Conservation (phyloP, 2,329 filamentous ascomycete genomes). For the Hymenoscyphus fructigenus region DNA sequence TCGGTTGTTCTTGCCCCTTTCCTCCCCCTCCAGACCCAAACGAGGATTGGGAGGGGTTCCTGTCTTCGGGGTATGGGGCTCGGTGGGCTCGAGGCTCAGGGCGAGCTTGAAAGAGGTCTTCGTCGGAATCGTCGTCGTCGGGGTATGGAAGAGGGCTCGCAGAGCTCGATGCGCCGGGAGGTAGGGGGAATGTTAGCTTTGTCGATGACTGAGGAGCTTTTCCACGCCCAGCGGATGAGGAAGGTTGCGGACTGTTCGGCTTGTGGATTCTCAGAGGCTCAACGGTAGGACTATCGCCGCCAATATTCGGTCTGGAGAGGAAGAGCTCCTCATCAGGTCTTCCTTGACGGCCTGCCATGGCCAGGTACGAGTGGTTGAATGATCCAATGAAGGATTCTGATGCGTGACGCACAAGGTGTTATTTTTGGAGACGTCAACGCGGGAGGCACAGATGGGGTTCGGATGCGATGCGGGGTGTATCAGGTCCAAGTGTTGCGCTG, state of each 20-base stretch:
- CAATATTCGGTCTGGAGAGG: constrained; percentile 50
- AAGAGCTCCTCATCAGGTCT: constrained; percentile 82
- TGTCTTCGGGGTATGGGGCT: constrained; percentile 38
- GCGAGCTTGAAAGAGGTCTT: constrained; percentile 32
- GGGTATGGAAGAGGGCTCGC: constrained; percentile 70
- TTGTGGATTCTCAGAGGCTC: constrained; percentile 86
- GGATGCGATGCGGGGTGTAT: constrained; percentile 4
- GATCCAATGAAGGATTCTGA: constrained; percentile 27
- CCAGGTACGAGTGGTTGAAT: constrained; percentile 17
- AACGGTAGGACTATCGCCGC: constrained; percentile 71
- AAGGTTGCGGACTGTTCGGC: constrained; percentile 63
- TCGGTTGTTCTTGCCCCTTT: constrained; percentile 22
- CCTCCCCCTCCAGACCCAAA: constrained; percentile 25
- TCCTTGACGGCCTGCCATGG: constrained; percentile 50
- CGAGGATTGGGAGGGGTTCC: constrained; percentile 22
- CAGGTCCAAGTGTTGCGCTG: background rate
- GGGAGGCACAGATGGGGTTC: constrained; percentile 29
- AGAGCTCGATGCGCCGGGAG: constrained; percentile 69
- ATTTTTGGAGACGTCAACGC: constrained; percentile 32
- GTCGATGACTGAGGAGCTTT: constrained; percentile 51
- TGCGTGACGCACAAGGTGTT: constrained; percentile 32
- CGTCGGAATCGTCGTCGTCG: constrained; percentile 59
- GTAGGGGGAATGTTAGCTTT: constrained; percentile 62
- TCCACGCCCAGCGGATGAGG: constrained; percentile 37
- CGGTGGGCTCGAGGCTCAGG: constrained; percentile 36